Conservation (phyloP, 2,329 filamentous ascomycete species). For the Ophiostoma sp. region DNA sequence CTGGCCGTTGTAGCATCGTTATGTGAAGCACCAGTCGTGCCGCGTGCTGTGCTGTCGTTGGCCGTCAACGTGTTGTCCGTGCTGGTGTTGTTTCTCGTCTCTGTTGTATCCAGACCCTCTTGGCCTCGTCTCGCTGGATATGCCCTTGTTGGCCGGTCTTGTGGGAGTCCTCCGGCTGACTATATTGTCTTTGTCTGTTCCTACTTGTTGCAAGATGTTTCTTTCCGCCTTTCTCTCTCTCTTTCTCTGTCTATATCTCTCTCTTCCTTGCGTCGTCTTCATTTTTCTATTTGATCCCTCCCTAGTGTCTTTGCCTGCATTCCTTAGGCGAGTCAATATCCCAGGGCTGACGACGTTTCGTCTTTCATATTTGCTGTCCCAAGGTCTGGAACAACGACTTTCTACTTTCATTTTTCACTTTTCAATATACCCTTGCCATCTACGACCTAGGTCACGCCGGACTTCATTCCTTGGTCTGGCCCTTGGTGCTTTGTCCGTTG, state of each 20-base stretch:
- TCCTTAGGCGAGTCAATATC: conserved; percentile 14
- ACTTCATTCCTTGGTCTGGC: conserved; percentile 3
- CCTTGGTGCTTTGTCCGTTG: not conserved
- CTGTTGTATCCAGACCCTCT: not conserved
- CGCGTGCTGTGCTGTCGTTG: no score
- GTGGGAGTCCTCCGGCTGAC: not conserved
- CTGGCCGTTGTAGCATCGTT: not conserved
- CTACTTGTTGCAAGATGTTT: not conserved
- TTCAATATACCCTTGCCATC: not conserved
- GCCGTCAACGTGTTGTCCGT: no score
- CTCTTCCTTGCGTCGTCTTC: not conserved
- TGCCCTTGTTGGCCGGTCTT: not conserved
- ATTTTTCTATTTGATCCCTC: not conserved
- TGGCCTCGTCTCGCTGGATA: not conserved
- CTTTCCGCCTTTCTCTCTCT: not conserved
- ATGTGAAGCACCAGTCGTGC: not conserved
- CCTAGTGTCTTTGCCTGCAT: conserved; percentile 11
- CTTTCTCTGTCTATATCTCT: not conserved
- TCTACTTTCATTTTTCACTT: not conserved
- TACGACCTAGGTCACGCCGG: conserved; percentile 7
- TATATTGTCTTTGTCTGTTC: conserved; percentile 1
- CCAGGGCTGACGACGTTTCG: conserved; percentile 16
- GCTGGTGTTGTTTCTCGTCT: no score
- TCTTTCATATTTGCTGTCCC: not conserved
- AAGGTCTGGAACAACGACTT: conserved; percentile 15